Evolutionary conservation across 2,329 filamentous ascomycete genomes (phyloP).

Genomic region (Alternaria viburni): DNA sequence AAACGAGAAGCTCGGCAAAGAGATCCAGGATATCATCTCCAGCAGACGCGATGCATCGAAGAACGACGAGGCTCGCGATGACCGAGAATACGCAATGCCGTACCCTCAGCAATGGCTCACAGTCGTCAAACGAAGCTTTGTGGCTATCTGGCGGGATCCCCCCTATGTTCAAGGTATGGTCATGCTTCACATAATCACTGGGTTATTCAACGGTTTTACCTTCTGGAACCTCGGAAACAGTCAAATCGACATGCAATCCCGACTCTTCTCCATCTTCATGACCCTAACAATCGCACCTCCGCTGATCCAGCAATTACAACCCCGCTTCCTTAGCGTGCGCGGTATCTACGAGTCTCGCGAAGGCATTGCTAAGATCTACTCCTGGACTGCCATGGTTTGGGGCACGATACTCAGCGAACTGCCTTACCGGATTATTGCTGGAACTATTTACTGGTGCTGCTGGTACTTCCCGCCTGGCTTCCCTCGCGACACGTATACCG

Average conservation of each 20-base stretch:
- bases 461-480: slow-evolving; percentile 63
- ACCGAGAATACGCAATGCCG: slow-evolving; percentile 54
- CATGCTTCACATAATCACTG: slow-evolving; percentile 59
- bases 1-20: slow-evolving; percentile 47
- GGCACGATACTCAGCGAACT: slow-evolving; percentile 72
- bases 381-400: slow-evolving; percentile 73
- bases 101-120: slow-evolving; percentile 50
- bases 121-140: slow-evolving; percentile 58
- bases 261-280: slow-evolving; percentile 79
- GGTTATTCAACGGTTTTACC: slow-evolving; percentile 57
- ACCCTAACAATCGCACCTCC: slow-evolving; percentile 76
- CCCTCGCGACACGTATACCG: slow-evolving; percentile 62
- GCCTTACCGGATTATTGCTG: slow-evolving; percentile 71
- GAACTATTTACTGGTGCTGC: slow-evolving; percentile 65
- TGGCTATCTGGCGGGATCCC: slow-evolving; percentile 69
- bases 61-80: slow-evolving; percentile 48
- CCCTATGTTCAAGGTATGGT: slow-evolving; percentile 64
- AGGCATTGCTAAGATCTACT: slow-evolving; percentile 79
- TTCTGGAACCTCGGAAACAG: slow-evolving; percentile 56
- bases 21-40: slow-evolving; percentile 51
- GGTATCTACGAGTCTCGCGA: slow-evolving; percentile 75
- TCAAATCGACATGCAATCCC: slow-evolving; percentile 58
- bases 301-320: slow-evolving; percentile 78
- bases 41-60: slow-evolving; percentile 41
- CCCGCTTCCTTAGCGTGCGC: slow-evolving; percentile 70